phyloP scores from a whole-genome alignment of 352 stramenopile genomes.

The Phytopythium chamaehyphon region DNA sequence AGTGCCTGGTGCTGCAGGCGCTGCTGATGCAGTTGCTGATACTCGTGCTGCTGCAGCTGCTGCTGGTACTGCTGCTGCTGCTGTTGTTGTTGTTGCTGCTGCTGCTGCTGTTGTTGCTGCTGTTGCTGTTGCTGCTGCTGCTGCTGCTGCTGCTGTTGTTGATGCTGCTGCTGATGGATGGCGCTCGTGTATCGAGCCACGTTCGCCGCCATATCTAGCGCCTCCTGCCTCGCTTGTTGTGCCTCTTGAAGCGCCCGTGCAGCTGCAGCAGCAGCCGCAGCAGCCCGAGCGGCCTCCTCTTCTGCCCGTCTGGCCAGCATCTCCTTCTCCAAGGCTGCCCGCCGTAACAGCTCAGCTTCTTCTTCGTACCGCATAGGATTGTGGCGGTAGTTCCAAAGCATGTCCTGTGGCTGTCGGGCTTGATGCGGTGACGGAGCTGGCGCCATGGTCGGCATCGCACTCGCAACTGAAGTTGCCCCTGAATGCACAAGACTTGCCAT shows the following conservation, averaged over 20 bases:
- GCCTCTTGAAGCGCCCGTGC: conserved; percentile 73
- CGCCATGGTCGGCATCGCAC: conserved; percentile 20
- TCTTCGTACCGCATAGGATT: conserved; percentile 72
- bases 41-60: conserved; percentile 34
- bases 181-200: conserved; percentile 64
- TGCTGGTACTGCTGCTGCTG: conserved; percentile 57
- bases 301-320: conserved; percentile 62
- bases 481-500: conserved; percentile 7
- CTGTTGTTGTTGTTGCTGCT: conserved; percentile 43
- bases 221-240: conserved; percentile 72
- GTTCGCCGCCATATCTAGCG: conserved; percentile 78
- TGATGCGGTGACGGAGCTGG: conserved; percentile 14
- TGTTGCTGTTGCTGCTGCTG: conserved; percentile 31
- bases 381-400: conserved; percentile 71
- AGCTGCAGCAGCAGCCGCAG: conserved; percentile 60
- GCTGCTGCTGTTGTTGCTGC: conserved; percentile 33
- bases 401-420: conserved; percentile 42
- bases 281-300: conserved; percentile 73
- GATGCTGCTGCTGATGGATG: conserved; percentile 66
- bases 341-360: conserved; percentile 63
- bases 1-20: conserved; percentile 27
- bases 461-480: conserved; percentile 17
- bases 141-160: conserved; percentile 25
- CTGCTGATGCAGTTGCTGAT: conserved; percentile 26
- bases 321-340: conserved; percentile 58